A percentile compares a stretch with the other conserved stretches of the same genome.
These are phyloP conservation scores for Escovopsis sp. DNA, from an alignment of 2,329 filamentous ascomycete species.

Conservation along the genomic window DNA sequence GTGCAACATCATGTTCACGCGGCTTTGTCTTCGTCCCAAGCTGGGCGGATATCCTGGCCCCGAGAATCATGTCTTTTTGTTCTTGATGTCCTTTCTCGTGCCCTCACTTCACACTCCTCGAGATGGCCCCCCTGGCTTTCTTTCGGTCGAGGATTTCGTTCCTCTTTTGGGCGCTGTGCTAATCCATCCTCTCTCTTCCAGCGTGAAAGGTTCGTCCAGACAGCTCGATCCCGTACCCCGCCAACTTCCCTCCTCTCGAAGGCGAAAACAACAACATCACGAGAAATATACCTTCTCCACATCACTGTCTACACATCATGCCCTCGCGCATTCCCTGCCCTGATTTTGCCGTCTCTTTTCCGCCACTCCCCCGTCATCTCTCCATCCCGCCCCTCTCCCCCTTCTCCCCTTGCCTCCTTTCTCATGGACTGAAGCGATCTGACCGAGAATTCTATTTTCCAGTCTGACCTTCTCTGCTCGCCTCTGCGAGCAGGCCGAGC, in stretches of 20 bases:
- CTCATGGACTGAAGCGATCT: conserved; percentile 2
- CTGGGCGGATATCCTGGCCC: not conserved
- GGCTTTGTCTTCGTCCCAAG: not conserved
- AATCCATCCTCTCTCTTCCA: conserved; percentile 25
- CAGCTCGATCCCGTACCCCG: conserved; percentile 5
- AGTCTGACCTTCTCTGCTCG: conserved; percentile 99
- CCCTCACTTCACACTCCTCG: not conserved
- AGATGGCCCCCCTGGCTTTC: conserved; percentile 2
- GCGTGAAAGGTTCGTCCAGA: conserved; percentile 51
- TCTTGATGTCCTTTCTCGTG: not conserved
- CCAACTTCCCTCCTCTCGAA: conserved; percentile 3
- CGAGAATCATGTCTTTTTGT: not conserved
- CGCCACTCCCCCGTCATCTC: not conserved
- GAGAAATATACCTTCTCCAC: conserved; percentile 3
- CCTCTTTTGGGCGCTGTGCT: conserved; percentile 13
- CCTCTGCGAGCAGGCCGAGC: conserved; percentile 99
- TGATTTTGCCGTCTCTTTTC: conserved; percentile 6
- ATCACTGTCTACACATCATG: too few species aligned
- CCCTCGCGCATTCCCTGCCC: too few species aligned
- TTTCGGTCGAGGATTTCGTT: too few species aligned
- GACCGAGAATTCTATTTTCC: conserved; percentile 10
- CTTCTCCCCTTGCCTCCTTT: conserved; percentile 8
- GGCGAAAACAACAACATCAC: conserved; percentile 4
- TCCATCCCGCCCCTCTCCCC: too few species aligned
- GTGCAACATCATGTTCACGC: conserved; percentile 3